phyloP scores from a whole-genome alignment of 208 protist genomes.

The Blechomonas ayalai region DNA sequence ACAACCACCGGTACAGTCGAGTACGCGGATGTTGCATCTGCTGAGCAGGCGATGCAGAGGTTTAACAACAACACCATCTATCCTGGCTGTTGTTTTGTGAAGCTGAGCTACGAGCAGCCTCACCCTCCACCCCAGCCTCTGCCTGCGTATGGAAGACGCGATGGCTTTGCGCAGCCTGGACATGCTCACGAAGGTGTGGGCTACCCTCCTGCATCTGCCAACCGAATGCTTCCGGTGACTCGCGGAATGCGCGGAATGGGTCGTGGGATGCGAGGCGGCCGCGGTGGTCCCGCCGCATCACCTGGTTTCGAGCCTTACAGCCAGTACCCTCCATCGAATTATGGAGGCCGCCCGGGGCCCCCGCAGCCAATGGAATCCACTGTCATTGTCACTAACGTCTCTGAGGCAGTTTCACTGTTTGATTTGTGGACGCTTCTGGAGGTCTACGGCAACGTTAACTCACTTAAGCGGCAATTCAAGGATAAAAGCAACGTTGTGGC shows the following conservation, averaged over 20 bases:
- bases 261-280: constrained; percentile 11
- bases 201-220: not conserved
- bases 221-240: not conserved
- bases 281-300: constrained; percentile 13
- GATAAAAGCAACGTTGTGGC: constrained; percentile 66
- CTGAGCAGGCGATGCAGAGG: constrained; percentile 47
- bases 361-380: constrained; percentile 20
- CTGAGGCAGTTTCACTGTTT: constrained; percentile 56
- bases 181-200: not conserved
- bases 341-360: not conserved
- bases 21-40: constrained; percentile 44
- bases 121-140: constrained; percentile 10
- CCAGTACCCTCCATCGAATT: not conserved
- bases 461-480: constrained; percentile 70
- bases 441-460: constrained; percentile 86
- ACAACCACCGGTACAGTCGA: constrained; percentile 70
- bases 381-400: constrained; percentile 63
- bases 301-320: constrained; percentile 5
- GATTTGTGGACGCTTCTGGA: constrained; percentile 84
- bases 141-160: too few species aligned
- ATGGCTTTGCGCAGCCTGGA: not conserved
- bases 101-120: constrained; percentile 27
- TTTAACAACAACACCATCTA: constrained; percentile 82
- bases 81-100: constrained; percentile 76
- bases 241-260: not conserved